phyloP scores from a whole-genome alignment of 768 basidiomycete species.

The Trametes cinnabarina region DNA sequence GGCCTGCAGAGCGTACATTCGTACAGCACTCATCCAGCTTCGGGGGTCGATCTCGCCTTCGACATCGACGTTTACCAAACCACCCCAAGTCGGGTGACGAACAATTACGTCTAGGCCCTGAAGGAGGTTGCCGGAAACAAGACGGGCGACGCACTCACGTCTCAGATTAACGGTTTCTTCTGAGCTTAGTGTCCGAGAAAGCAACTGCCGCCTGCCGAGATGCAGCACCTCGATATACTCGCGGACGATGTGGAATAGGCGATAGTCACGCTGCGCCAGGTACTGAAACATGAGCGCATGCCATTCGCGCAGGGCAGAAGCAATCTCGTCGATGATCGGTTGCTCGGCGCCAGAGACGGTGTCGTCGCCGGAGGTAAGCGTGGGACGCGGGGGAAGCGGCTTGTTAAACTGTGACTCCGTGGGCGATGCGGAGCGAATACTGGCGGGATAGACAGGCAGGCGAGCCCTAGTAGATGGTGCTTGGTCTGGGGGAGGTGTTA shows the following conservation, averaged over 20 bases:
- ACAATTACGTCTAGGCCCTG: slow-evolving; percentile 95
- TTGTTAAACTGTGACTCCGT: slow-evolving; percentile 67
- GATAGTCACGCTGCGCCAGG: slow-evolving; percentile 85
- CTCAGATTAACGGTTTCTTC: slow-evolving; percentile 84
- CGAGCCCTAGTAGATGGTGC: slow-evolving; percentile 70
- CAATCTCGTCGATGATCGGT: slow-evolving; percentile 96
- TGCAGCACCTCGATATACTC: slow-evolving; percentile 91
- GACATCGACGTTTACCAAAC: slow-evolving; percentile 85
- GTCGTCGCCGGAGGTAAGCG: slow-evolving; percentile 93
- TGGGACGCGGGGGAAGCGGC: slow-evolving; percentile 84
- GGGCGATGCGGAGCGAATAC: slow-evolving; percentile 62
- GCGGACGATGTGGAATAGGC: slow-evolving; percentile 79
- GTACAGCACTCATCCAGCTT: slow-evolving; percentile 85
- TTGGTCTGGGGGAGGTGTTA: slow-evolving; percentile 73
- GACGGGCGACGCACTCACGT: slow-evolving; percentile 80
- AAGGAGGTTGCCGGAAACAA: slow-evolving; percentile 87
- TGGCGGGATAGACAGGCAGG: slow-evolving; percentile 69
- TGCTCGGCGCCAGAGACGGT: slow-evolving; percentile 79
- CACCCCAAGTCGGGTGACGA: slow-evolving; percentile 90
- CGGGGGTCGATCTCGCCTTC: slow-evolving; percentile 78
- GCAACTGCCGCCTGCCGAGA: slow-evolving; percentile 85
- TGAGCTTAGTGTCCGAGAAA: slow-evolving; percentile 80
- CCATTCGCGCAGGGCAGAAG: slow-evolving; percentile 96
- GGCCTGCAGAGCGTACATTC: slow-evolving; percentile 90
- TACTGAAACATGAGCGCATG: slow-evolving; percentile 89